These are phyloP conservation scores for Podaxis pistillaris DNA, from an alignment of 768 basidiomycete species.

Conservation along the genomic window DNA sequence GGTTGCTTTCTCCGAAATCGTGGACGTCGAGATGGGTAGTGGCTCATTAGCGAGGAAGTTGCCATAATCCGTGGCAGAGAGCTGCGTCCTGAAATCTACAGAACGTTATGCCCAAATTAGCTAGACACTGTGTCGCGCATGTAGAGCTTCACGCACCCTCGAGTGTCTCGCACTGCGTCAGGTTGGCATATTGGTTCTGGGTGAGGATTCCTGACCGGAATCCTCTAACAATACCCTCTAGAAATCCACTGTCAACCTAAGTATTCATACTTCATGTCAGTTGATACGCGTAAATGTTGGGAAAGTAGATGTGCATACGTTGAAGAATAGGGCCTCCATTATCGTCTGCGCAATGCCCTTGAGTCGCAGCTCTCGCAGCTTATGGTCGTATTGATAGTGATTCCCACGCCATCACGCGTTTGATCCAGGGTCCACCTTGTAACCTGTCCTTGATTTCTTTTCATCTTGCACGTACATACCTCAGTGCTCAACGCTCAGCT, in stretches of 20 bases:
- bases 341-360: not conserved
- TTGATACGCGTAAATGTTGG: constrained; percentile 16
- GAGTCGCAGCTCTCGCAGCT: not conserved
- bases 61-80: constrained; percentile 96
- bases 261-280: constrained; percentile 22
- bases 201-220: constrained; percentile 93
- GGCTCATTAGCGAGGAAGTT: constrained; percentile 98
- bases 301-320: constrained; percentile 45
- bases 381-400: not conserved
- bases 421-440: not conserved
- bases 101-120: not conserved
- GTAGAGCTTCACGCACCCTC: constrained; percentile 61
- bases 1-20: constrained; percentile 96
- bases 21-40: constrained; percentile 87
- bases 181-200: constrained; percentile 86
- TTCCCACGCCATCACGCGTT: not conserved
- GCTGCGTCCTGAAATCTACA: constrained; percentile 90
- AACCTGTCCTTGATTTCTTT: not conserved
- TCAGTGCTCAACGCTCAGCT: too few species aligned
- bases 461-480: too few species aligned
- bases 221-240: constrained; percentile 84
- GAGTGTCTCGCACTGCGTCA: constrained; percentile 95
- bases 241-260: constrained; percentile 72
- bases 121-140: not conserved
- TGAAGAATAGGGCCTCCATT: constrained; percentile 91